Percentiles rank a stretch among this genome's conserved stretches.
phyloP scores from a whole-genome alignment of 106 monocot genomes.

The Vanilla planifolia region DNA sequence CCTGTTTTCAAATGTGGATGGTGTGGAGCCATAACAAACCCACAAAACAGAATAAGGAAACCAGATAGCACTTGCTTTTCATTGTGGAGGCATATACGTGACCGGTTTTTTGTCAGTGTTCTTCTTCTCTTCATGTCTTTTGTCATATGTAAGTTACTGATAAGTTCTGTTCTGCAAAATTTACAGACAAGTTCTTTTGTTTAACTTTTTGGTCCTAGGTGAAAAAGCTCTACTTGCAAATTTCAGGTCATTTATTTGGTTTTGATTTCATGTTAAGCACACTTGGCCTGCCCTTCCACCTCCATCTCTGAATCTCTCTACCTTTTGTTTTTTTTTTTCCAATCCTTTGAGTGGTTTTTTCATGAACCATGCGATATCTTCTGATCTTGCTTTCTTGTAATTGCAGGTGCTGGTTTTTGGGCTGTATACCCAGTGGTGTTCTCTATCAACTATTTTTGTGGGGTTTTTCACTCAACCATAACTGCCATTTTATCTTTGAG shows the following conservation, averaged over 20 bases:
- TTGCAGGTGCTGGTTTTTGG: conserved; percentile 89
- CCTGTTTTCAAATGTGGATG: conserved; percentile 89
- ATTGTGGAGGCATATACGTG: conserved; percentile 55
- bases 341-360: neutral
- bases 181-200: too few species aligned
- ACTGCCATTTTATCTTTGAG: conserved; percentile 48
- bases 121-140: conserved; percentile 73
- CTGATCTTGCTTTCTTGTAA: conserved; percentile 3
- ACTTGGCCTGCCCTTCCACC: too few species aligned
- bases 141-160: conserved; percentile 59
- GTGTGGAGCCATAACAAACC: conserved; percentile 89
- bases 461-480: conserved; percentile 55
- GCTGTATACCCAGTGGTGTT: conserved; percentile 71
- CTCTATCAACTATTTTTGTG: conserved; percentile 60
- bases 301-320: neutral
- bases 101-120: conserved; percentile 55
- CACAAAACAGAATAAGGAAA: conserved; percentile 35
- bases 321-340: neutral
- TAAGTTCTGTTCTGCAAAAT: neutral
- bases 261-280: neutral
- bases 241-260: neutral
- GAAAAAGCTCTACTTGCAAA: neutral
- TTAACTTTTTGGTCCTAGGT: too few species aligned
- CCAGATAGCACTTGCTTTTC: conserved; percentile 68
- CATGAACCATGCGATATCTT: neutral